Percentiles rank a stretch among this genome's conserved stretches.
Conservation (phyloP, 1,139 yeast genomes). For the Martiniozyma asiatica region DNA sequence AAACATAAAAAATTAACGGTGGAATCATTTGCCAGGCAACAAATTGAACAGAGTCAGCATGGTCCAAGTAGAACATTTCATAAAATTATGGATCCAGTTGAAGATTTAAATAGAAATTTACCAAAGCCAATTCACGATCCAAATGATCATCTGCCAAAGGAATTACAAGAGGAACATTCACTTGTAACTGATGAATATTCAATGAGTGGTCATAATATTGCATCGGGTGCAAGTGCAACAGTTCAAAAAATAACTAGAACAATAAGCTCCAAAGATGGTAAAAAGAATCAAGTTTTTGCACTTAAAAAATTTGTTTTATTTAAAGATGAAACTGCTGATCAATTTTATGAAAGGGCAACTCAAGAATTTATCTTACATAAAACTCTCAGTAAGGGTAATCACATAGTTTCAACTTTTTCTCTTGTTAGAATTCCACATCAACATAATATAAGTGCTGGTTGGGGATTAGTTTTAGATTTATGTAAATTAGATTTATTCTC, state of each 20-base stretch:
- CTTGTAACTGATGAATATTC: conserved; percentile 49
- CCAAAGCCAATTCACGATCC: conserved; percentile 62
- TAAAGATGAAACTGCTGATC: conserved; percentile 51
- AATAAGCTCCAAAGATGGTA: conserved; percentile 5
- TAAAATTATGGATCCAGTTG: conserved; percentile 20
- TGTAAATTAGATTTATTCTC: conserved; percentile 49
- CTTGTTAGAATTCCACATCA: conserved; percentile 54
- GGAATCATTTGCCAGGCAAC: too few species aligned
- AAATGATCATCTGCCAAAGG: conserved; percentile 48
- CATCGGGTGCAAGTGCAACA: conserved; percentile 65
- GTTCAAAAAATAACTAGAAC: conserved; percentile 27
- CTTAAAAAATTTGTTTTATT: conserved; percentile 55
- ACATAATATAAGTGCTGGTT: conserved; percentile 45
- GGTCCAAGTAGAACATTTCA: too few species aligned
- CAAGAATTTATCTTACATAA: conserved; percentile 58
- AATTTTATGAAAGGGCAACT: conserved; percentile 54
- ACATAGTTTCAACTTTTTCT: conserved; percentile 49
- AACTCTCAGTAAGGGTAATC: conserved; percentile 40
- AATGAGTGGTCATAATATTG: conserved; percentile 37
- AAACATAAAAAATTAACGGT: too few species aligned
- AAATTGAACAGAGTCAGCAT: too few species aligned
- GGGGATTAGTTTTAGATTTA: conserved; percentile 67
- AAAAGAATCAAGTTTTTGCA: conserved; percentile 31
- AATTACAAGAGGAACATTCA: conserved; percentile 37
- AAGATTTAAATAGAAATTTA: conserved; percentile 33